A percentile compares a stretch with the other conserved stretches of the same genome.
phyloP scores from a whole-genome alignment of 2,329 filamentous ascomycete genomes.

The Penicillium sp. region DNA sequence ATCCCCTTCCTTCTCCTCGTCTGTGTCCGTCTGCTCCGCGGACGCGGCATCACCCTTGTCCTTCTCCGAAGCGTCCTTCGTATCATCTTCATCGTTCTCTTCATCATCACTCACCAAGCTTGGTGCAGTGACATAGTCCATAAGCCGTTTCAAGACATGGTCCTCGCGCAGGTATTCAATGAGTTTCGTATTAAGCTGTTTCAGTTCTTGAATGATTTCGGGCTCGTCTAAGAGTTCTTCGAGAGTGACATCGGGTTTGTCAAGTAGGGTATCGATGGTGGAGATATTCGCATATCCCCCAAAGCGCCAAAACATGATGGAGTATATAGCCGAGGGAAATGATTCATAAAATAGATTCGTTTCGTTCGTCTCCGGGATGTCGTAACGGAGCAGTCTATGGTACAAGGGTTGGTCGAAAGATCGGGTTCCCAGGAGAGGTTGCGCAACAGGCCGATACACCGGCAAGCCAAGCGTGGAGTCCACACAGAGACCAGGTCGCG shows the following conservation, averaged over 20 bases:
- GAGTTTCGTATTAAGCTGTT: conserved; percentile 96
- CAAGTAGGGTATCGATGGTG: conserved; percentile 92
- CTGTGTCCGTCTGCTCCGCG: conserved; percentile 14
- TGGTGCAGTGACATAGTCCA: conserved; percentile 88
- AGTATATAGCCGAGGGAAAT: conserved; percentile 37
- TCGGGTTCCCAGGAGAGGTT: conserved; percentile 16
- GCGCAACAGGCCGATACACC: conserved; percentile 23
- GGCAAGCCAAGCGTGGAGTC: conserved; percentile 15
- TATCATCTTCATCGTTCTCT: conserved; percentile 53
- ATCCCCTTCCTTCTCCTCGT: conserved; percentile 42
- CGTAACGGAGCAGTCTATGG: conserved; percentile 31
- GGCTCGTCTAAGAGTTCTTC: conserved; percentile 96
- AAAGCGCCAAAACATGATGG: conserved; percentile 99
- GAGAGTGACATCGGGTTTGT: conserved; percentile 89
- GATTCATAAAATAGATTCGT: conserved; percentile 38
- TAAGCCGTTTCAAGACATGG: conserved; percentile 75
- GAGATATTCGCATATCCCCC: conserved; percentile 98
- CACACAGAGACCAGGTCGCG: conserved; percentile 21
- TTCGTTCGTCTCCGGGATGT: conserved; percentile 27
- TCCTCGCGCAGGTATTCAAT: conserved; percentile 94
- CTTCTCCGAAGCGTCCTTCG: conserved; percentile 36
- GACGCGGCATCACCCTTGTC: conserved; percentile 29
- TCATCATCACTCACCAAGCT: conserved; percentile 54
- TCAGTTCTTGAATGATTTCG: conserved; percentile 94
- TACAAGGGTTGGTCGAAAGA: conserved; percentile 22